Conservation (phyloP, 768 basidiomycete species). For the Suillus paluster region DNA sequence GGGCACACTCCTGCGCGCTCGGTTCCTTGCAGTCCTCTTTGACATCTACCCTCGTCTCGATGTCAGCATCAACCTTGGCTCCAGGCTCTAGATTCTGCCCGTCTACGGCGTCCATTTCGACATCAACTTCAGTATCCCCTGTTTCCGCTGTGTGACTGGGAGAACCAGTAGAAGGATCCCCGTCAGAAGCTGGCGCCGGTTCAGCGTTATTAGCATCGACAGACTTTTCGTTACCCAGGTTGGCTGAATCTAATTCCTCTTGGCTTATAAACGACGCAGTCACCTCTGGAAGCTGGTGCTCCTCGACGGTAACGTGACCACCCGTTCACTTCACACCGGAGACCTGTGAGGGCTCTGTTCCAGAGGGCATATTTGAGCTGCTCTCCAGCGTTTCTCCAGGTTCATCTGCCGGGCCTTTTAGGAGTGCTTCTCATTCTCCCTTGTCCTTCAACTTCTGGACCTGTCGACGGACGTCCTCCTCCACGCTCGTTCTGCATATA, state of each 20-base stretch:
- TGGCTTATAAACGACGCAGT: neutral
- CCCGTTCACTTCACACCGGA: neutral
- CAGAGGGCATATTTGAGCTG: neutral
- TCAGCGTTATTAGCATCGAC: neutral
- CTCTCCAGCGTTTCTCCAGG: neutral
- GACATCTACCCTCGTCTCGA: neutral
- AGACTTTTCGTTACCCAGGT: neutral
- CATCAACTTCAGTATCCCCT: neutral
- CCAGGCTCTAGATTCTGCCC: neutral
- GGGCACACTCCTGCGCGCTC: neutral
- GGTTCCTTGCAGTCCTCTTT: neutral
- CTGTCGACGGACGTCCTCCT: slow-evolving; percentile 32
- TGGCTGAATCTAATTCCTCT: neutral
- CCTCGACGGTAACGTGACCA: neutral
- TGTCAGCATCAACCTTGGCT: neutral
- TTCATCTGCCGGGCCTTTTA: neutral
- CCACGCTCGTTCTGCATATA: slow-evolving; percentile 45
- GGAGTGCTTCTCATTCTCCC: slow-evolving; percentile 23
- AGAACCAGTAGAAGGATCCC: too few relatives aligned
- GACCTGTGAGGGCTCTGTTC: neutral
- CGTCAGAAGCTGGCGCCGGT: neutral
- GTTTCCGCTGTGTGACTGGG: neutral
- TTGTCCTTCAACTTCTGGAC: slow-evolving; percentile 24
- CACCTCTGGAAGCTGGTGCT: neutral
- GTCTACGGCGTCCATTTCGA: neutral